Evolutionary conservation across 495 filamentous ascomycete genomes (phyloP).

Genomic region (Aspergillus cavernicola): DNA sequence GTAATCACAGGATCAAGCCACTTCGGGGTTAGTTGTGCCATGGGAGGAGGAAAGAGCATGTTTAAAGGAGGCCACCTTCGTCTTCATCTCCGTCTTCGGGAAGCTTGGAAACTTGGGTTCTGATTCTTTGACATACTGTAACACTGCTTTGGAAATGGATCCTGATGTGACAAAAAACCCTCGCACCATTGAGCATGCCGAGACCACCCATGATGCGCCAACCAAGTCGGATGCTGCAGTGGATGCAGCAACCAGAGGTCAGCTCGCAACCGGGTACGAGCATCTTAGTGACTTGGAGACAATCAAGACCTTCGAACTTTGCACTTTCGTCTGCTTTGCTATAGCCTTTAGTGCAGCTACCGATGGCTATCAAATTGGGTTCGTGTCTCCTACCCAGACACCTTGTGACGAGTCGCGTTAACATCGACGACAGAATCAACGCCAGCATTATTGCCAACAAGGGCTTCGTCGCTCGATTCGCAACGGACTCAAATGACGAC

Average conservation of each 20-base stretch:
- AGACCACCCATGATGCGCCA: neutral
- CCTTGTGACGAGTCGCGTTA: neutral
- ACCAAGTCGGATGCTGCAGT: neutral
- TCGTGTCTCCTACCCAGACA: neutral
- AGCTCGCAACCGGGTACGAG: constrained; percentile 6
- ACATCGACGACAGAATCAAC: constrained; percentile 7
- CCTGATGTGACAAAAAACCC: neutral
- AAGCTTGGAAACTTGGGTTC: too few relatives aligned
- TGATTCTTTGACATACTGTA: too few relatives aligned
- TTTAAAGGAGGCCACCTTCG: neutral
- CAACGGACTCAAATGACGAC: neutral
- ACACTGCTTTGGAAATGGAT: too few relatives aligned
- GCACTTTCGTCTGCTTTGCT: constrained; percentile 9
- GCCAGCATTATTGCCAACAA: constrained; percentile 15
- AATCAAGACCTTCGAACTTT: constrained; percentile 8
- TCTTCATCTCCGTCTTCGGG: too few relatives aligned
- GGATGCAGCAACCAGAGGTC: constrained; percentile 4
- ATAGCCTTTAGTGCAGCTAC: constrained; percentile 14
- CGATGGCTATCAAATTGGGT: constrained; percentile 16
- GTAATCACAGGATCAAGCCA: too few relatives aligned
- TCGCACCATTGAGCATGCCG: neutral
- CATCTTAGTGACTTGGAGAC: neutral
- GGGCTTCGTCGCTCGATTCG: constrained; percentile 10
- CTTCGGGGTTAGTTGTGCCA: too few relatives aligned
- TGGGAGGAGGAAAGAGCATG: too few relatives aligned